These are phyloP conservation scores for Metschnikowia similis DNA, from an alignment of 805 yeast species.

Conservation along the genomic window DNA sequence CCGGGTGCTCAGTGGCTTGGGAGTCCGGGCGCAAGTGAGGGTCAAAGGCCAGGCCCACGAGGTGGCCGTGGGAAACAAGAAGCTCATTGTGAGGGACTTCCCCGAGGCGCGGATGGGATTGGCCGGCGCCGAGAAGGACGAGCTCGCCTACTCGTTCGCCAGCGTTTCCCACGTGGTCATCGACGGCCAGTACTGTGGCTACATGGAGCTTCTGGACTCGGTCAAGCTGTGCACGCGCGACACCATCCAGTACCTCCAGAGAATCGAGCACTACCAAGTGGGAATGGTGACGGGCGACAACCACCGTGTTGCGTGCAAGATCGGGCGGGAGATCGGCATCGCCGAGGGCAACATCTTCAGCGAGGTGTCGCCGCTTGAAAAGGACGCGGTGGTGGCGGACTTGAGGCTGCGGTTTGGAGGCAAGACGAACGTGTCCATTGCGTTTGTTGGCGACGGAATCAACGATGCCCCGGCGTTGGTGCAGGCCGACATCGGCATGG, in stretches of 20 bases:
- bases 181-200: constrained; percentile 57
- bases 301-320: constrained; percentile 51
- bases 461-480: constrained; percentile 97
- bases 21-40: constrained; percentile 37
- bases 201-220: constrained; percentile 61
- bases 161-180: constrained; percentile 58
- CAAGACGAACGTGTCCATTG: constrained; percentile 43
- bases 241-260: constrained; percentile 52
- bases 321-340: constrained; percentile 68
- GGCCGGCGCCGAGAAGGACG: constrained; percentile 9
- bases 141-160: constrained; percentile 22
- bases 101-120: constrained; percentile 10
- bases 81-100: constrained; percentile 30
- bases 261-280: constrained; percentile 50
- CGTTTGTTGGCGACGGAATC: constrained; percentile 96
- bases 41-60: constrained; percentile 1
- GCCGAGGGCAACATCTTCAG: constrained; percentile 62
- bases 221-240: constrained; percentile 61
- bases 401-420: constrained; percentile 46
- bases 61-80: constrained; percentile 48
- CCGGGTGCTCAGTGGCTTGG: constrained; percentile 41
- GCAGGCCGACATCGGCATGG: constrained; percentile 83
- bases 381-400: constrained; percentile 59
- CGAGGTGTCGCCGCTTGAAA: constrained; percentile 72
- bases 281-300: constrained; percentile 93